Percentiles rank a stretch among this genome's conserved stretches.
Conservation (phyloP, 2,329 filamentous ascomycete genomes). For the Trichoderma pleuroti region DNA sequence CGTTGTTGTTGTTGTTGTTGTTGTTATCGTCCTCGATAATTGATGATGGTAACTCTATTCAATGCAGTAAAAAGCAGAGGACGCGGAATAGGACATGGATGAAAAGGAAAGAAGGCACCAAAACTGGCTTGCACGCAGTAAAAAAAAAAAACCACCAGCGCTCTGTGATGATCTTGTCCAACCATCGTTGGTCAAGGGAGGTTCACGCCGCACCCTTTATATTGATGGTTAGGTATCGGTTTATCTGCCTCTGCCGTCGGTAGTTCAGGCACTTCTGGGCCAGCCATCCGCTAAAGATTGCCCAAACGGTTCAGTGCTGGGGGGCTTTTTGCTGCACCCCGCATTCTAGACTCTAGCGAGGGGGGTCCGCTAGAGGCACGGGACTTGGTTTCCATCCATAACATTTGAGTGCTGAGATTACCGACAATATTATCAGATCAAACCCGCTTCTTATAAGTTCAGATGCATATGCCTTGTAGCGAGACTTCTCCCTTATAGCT, state of each 20-base stretch:
- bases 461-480: not conserved
- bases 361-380: not conserved
- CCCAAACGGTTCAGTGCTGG: not conserved
- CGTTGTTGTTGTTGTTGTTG: not conserved
- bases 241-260: not conserved
- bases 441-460: not conserved
- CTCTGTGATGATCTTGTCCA: not conserved
- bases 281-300: not conserved
- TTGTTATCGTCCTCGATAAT: too few relatives aligned
- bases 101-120: not conserved
- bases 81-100: not conserved
- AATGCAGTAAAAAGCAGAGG: not conserved
- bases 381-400: not conserved
- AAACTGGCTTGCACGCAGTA: not conserved
- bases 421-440: not conserved
- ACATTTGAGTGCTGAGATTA: not conserved
- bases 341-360: not conserved
- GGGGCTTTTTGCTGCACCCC: slow-evolving; percentile 5
- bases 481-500: not conserved
- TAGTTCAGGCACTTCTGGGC: not conserved
- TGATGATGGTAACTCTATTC: not conserved
- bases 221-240: not conserved
- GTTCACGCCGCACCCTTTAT: not conserved
- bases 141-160: not conserved
- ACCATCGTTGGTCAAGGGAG: not conserved